phyloP scores from a whole-genome alignment of 1,284 basidiomycete species.

The Trametes sp. region DNA sequence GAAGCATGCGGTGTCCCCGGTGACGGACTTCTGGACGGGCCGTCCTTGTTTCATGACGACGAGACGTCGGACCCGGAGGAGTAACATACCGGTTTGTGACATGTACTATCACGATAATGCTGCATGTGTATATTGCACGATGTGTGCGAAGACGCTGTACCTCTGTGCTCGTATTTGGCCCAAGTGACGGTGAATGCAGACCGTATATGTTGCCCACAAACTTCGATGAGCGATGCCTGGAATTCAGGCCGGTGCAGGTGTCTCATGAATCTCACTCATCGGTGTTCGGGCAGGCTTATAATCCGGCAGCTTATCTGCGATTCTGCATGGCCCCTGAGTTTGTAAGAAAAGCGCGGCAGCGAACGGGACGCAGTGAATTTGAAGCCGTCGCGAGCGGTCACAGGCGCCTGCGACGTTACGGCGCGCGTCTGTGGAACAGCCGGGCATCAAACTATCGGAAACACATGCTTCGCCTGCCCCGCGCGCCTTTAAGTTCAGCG shows the following conservation, averaged over 20 bases:
- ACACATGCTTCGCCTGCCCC: constrained; percentile 26
- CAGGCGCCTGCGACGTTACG: constrained; percentile 15
- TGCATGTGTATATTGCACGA: no score
- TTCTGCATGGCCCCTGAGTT: not conserved
- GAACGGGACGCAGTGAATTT: not conserved
- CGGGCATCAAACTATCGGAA: constrained; percentile 27
- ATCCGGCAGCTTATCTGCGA: no score
- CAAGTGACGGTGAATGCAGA: no score
- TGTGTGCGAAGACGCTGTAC: no score
- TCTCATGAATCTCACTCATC: no score
- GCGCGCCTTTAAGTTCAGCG: constrained; percentile 13
- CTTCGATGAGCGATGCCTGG: no score
- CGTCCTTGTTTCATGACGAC: constrained; percentile 32
- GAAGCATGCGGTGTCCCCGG: not conserved
- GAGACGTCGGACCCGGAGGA: constrained; percentile 14
- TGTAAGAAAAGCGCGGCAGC: not conserved
- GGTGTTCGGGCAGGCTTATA: no score
- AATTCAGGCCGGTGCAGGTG: no score
- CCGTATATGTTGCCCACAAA: no score
- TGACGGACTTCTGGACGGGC: constrained; percentile 27
- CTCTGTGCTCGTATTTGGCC: no score
- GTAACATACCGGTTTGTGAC: not conserved
- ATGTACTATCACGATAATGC: no score
- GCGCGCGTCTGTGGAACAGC: constrained; percentile 2
- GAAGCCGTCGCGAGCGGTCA: constrained; percentile 24